Evolutionary conservation across 306 rosid species (phyloP).

Genomic region (Abrus pulchellus): DNA sequence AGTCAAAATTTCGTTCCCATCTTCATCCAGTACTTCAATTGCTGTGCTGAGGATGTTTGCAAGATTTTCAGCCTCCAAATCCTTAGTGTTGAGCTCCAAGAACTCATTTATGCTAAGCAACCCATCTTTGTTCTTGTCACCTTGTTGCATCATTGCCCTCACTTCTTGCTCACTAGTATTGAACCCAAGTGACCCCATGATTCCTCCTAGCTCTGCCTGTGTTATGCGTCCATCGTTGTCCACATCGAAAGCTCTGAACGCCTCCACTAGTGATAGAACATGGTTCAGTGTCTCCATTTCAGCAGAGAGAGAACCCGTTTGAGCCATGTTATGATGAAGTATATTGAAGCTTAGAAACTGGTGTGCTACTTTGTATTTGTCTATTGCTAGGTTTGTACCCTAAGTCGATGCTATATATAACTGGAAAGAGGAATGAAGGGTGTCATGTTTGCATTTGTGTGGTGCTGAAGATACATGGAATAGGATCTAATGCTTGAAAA

Average conservation of each 20-base stretch:
- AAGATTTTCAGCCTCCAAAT: conserved; percentile 59
- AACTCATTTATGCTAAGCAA: conserved; percentile 57
- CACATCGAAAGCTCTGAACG: conserved; percentile 71
- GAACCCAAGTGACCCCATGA: conserved; percentile 76
- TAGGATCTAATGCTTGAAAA: conserved; percentile 48
- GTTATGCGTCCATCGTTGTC: conserved; percentile 76
- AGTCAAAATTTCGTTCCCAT: conserved; percentile 58
- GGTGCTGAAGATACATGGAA: conserved; percentile 11
- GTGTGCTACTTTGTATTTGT: not conserved
- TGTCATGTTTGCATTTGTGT: not conserved
- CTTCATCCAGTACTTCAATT: conserved; percentile 58
- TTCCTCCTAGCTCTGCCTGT: conserved; percentile 66
- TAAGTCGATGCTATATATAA: conserved; percentile 36
- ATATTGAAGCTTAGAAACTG: not conserved
- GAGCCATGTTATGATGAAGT: conserved; percentile 49
- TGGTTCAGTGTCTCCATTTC: conserved; percentile 69
- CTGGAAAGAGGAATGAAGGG: not conserved
- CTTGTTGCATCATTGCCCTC: conserved; percentile 69
- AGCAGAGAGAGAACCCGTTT: conserved; percentile 50
- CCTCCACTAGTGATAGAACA: conserved; percentile 61
- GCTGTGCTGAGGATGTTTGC: conserved; percentile 54
- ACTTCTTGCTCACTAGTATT: conserved; percentile 62
- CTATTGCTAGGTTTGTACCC: not conserved
- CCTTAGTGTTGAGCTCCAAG: conserved; percentile 58
- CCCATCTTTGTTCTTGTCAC: conserved; percentile 74